Base-by-base conservation (phyloP, 345 rosid species). In the Acer saccharum region DNA sequence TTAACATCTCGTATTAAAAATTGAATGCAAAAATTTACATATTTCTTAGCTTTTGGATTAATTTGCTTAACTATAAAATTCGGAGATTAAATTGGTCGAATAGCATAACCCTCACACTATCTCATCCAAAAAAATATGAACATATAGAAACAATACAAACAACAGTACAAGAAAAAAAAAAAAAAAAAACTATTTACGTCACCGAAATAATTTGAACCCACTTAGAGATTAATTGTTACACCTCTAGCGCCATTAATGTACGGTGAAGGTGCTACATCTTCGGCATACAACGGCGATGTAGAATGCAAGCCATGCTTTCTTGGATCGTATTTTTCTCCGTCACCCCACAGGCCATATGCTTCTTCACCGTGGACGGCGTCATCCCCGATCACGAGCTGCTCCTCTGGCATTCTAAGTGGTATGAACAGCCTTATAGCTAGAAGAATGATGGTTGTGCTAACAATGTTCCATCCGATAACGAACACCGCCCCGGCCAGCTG, bases 281-380 rank as follows among this genome's bases (percentile, higher is more conserved):
- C 83, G 17, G 82, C 66, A 76, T 83, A 77, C n/a, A 81, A 50
- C 27, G 46, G 0, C 11, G 70, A 43, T 18, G 76, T 41, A n/a
- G 78, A 4, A 13, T 74, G 61, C 81, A 83, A 44, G 27, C 91
- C 90, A 71, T 93, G 94, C 44, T 65, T 83, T 18, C 89, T 87
- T 0, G 94, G 92, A 65, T 95, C 98, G 68, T 86, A 92, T 79
- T 87, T 93, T 67, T 95, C 98, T 14, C 98, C 98, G 68, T 95
- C 98, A 17, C 98, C 98, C 98, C 98, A 95, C 3, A 95, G 94
- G 9, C 97, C 98, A 62, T 95, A 95, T 27, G 98, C 98, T 88
- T 95, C 98, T 84, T 95, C 98, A 1, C 98, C 98, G 17, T 95
- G 98, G 41, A 88, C 98, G 0, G 98, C 98, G 0, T 95, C 98